Evolutionary conservation across 1,284 basidiomycete species (phyloP), one percentile per base, ranked within the genome.

Genomic region (Mycosarcoma maydis): DNA sequence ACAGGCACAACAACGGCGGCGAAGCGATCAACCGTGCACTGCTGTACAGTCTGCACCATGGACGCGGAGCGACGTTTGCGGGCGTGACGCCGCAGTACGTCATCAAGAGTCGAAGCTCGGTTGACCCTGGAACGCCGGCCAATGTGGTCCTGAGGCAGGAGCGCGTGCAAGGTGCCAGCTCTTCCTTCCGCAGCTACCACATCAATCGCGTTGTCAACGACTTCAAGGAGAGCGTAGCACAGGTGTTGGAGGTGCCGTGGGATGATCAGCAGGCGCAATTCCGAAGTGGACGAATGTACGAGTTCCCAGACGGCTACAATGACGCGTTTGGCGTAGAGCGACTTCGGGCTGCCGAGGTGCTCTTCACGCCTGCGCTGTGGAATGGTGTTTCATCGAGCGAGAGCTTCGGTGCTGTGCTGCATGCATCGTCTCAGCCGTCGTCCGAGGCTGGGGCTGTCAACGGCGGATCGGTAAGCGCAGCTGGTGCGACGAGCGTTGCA

Each of bases 241-340:
- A 91, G 50, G 89, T 96, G 17, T 84, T 91, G 33, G 90, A 92
- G 46, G 88, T 89, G 72, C 89, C 90, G 10, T 95, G 92, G 91
- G 92, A 92, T 75, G 92, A 94, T 46, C 87, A 90, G 90, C 71
- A 75, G 40, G 77, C 77, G 9, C 60, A 68, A 40, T 70, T 43
- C 55, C 56, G 66, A 13, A 51, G 46, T n/a, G 66, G 66, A 42
- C 48, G 83, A 42, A 78, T 82, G 48, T 98, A 94, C 84, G 96
- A 99, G 84, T 98, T 99, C 85, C 92, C 96, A 0, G 92, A 92
- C 41, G 96, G 96, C 3, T 96, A 90, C 84, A 92, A 90, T 80
- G 87, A 89, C 30, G 89, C 88, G 77, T 98, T 94, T 83, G 90
- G 90, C 4, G 78, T 87, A 16, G 92, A 95, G 77, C 88, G 95